A percentile compares a stretch with the other conserved stretches of the same genome.
Conservation (phyloP, 345 rosid species). For the Isatis tinctoria region DNA sequence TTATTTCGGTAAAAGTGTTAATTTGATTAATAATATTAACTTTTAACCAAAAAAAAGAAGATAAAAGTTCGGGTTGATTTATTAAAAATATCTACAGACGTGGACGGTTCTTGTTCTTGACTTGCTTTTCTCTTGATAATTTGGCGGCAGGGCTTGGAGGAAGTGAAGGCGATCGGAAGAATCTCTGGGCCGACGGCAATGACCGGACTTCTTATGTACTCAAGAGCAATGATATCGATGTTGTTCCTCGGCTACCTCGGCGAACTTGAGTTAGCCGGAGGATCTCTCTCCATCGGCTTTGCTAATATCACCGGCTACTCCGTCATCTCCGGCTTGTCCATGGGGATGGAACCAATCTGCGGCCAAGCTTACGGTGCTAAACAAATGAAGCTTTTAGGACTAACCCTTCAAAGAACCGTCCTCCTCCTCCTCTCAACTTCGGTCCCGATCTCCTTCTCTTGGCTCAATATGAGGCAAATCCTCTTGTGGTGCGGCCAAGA, state of each 20-base stretch:
- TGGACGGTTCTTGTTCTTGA: constrained; percentile 24
- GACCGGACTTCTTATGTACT: constrained; percentile 78
- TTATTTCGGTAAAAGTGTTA: not conserved
- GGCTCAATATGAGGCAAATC: constrained; percentile 72
- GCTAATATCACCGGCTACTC: constrained; percentile 99
- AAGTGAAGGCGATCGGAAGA: constrained; percentile 79
- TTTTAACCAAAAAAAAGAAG: not conserved
- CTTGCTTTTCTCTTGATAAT: not conserved
- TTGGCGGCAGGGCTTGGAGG: constrained; percentile 59
- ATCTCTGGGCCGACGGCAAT: constrained; percentile 87
- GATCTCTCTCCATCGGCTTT: constrained; percentile 89
- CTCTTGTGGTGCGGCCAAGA: constrained; percentile 89
- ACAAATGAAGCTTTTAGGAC: constrained; percentile 79
- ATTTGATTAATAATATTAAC: not conserved
- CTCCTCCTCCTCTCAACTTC: constrained; percentile 85
- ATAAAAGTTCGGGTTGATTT: not conserved
- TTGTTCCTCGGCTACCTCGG: constrained; percentile 96
- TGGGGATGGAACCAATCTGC: constrained; percentile 99
- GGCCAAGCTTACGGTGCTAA: constrained; percentile 97
- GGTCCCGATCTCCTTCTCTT: constrained; percentile 75
- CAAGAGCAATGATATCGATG: constrained; percentile 98
- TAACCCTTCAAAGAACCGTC: constrained; percentile 89
- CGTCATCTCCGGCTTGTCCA: constrained; percentile 91
- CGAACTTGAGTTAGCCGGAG: constrained; percentile 91
- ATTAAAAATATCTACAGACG: constrained; percentile 11